A percentile compares a stretch with the other conserved stretches of the same genome.
Evolutionary conservation across 1,284 basidiomycete species (phyloP).

Genomic region (Cutaneotrichosporon cutaneum): DNA sequence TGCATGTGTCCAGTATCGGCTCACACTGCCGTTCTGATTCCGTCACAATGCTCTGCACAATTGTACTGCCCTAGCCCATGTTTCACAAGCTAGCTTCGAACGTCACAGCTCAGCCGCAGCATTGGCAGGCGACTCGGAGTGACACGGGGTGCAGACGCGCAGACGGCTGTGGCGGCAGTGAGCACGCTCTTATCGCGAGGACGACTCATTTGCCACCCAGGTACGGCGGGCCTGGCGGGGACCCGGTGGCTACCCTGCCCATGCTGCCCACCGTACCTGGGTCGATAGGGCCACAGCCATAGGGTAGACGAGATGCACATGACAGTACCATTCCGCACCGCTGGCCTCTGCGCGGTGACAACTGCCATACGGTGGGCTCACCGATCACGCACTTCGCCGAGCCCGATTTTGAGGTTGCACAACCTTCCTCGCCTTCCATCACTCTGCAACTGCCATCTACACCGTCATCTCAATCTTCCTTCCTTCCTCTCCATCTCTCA

Average conservation of each 20-base stretch:
- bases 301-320: not conserved
- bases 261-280: not conserved
- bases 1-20: not conserved
- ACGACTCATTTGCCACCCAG: slow-evolving; percentile 8
- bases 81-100: not conserved
- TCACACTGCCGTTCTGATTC: not conserved
- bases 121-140: not conserved
- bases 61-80: not conserved
- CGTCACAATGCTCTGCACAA: not conserved
- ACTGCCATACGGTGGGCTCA: too few species aligned
- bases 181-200: not conserved
- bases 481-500: slow-evolving; percentile 1
- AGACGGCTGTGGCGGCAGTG: not conserved
- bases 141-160: not conserved
- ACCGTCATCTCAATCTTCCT: not conserved
- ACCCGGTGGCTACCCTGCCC: not conserved
- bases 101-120: not conserved
- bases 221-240: not conserved
- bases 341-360: not conserved
- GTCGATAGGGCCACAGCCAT: not conserved
- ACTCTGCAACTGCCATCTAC: not conserved
- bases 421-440: slow-evolving; percentile 2
- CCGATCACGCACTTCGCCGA: not conserved
- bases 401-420: not conserved
- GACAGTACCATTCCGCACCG: not conserved